Percentiles rank a stretch among this genome's conserved stretches.
Evolutionary conservation across 108 stramenopile species (phyloP).

Genomic region (Cyclotella sp.): DNA sequence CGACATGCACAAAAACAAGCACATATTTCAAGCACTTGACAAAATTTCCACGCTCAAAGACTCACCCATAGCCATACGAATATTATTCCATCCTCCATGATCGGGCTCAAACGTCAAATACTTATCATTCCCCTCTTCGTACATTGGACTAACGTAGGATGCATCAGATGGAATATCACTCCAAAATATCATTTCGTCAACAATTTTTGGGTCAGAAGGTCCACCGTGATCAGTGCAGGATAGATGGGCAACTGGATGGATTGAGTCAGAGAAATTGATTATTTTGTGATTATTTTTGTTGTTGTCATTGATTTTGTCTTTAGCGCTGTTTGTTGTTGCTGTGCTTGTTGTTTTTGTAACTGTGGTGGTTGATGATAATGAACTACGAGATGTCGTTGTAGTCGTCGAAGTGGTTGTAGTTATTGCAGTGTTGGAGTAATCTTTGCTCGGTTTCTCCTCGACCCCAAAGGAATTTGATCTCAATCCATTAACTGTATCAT

Average conservation of each 20-base stretch:
- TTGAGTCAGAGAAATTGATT: conserved; percentile 14
- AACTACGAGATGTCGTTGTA: not conserved
- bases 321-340: not conserved
- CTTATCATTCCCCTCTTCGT: conserved; percentile 31
- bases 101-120: conserved; percentile 91
- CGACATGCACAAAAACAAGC: no score
- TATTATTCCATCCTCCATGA: conserved; percentile 33
- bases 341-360: not conserved
- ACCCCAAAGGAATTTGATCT: not conserved
- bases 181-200: conserved; percentile 91
- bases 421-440: not conserved
- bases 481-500: not conserved
- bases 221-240: conserved; percentile 57
- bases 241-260: conserved; percentile 49
- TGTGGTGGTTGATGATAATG: not conserved
- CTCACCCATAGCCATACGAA: conserved; percentile 54
- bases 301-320: not conserved
- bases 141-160: conserved; percentile 59
- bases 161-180: conserved; percentile 73
- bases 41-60: not conserved
- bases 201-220: conserved; percentile 36
- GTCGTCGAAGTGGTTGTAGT: not conserved
- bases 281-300: conserved; percentile 13
- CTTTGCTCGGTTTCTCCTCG: not conserved
- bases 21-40: no score